phyloP scores from a whole-genome alignment of 495 filamentous ascomycete species.

The Lepraria neglecta region DNA sequence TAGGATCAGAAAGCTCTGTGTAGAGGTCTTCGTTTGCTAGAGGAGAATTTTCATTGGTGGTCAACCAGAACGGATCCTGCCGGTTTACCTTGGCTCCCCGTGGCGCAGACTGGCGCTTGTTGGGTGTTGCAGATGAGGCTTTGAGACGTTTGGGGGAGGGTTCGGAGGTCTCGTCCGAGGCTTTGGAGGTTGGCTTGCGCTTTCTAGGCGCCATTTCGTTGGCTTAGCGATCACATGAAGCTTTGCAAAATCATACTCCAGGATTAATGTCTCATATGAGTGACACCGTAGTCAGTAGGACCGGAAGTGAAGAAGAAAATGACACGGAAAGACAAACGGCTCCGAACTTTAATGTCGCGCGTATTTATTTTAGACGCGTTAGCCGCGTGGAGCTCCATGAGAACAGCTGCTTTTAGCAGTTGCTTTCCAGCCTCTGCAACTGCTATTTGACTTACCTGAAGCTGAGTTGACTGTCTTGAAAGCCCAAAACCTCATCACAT shows the following conservation, averaged over 20 bases:
- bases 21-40: slow-evolving; percentile 51
- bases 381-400: neutral
- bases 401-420: neutral
- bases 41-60: slow-evolving; percentile 50
- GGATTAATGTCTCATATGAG: too few relatives aligned
- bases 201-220: neutral
- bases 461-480: too few relatives aligned
- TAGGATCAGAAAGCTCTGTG: slow-evolving; percentile 48
- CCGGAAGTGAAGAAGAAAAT: too few relatives aligned
- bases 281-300: too few relatives aligned
- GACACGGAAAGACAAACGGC: too few relatives aligned
- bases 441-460: too few relatives aligned
- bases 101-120: slow-evolving; percentile 16
- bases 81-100: slow-evolving; percentile 29
- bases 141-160: neutral
- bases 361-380: slow-evolving; percentile 3
- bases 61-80: slow-evolving; percentile 46
- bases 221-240: too few relatives aligned
- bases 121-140: neutral
- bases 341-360: neutral
- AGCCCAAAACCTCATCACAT: too few relatives aligned
- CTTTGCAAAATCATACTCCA: too few relatives aligned
- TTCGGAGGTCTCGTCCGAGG: neutral
- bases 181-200: neutral
- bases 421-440: too few relatives aligned